A percentile compares a stretch with the other conserved stretches of the same genome.
phyloP scores from a whole-genome alignment of 1,284 basidiomycete genomes.

The Sphaerobolus stellatus region DNA sequence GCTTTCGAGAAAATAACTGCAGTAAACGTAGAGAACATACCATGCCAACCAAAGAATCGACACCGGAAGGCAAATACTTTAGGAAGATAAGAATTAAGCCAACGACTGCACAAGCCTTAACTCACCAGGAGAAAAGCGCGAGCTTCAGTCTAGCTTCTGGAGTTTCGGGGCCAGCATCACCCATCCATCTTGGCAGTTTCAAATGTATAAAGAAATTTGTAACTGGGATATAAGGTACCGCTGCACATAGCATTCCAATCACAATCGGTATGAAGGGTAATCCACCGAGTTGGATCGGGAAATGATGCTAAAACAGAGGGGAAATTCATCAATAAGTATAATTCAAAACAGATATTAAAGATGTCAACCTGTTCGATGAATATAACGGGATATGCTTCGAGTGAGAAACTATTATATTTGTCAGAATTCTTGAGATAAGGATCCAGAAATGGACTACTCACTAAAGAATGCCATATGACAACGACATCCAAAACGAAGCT shows the following conservation, averaged over 20 bases:
- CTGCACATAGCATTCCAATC: constrained; percentile 20
- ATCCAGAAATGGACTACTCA: constrained; percentile 16
- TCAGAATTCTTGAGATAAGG: background rate
- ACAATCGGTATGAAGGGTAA: constrained; percentile 21
- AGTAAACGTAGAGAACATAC: constrained; percentile 24
- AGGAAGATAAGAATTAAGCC: background rate
- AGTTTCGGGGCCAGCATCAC: constrained; percentile 1
- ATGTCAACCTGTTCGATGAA: constrained; percentile 23
- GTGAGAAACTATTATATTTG: constrained; percentile 21
- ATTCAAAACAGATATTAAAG: background rate
- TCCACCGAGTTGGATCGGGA: constrained; percentile 22
- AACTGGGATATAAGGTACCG: constrained; percentile 9
- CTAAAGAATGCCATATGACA: constrained; percentile 32
- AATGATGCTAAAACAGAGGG: constrained; percentile 19
- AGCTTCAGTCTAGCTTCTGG: constrained; percentile 21
- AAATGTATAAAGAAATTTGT: constrained; percentile 15
- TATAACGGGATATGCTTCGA: constrained; percentile 29
- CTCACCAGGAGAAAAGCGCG: constrained; percentile 18
- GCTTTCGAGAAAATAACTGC: constrained; percentile 4
- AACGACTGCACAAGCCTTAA: background rate
- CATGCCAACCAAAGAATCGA: constrained; percentile 33
- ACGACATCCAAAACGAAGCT: constrained; percentile 25
- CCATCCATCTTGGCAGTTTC: constrained; percentile 18
- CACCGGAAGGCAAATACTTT: constrained; percentile 22
- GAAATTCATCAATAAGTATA: background rate